phyloP scores from a whole-genome alignment of 441 rosid genomes.

The Lepidium campestre region DNA sequence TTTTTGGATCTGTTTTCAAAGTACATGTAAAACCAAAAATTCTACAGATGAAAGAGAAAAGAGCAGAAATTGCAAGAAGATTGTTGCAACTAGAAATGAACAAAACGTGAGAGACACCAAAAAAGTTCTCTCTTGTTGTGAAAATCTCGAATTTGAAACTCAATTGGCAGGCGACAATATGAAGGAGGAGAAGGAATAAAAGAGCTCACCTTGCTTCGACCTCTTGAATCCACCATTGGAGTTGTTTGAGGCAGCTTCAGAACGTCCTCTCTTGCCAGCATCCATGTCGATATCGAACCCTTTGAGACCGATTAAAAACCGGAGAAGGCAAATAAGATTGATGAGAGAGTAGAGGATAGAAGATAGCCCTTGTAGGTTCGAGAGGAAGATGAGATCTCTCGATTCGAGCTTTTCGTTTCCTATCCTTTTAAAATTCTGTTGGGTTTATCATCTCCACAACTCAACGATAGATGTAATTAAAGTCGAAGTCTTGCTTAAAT shows the following conservation, averaged over 20 bases:
- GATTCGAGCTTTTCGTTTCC: neutral
- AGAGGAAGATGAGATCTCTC: neutral
- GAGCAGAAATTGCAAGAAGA: no score
- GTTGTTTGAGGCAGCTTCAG: constrained; percentile 35
- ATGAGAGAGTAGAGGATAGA: neutral
- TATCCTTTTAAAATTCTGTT: neutral
- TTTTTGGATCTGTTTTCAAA: neutral
- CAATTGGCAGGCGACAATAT: neutral
- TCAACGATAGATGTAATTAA: no score
- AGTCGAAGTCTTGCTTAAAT: no score
- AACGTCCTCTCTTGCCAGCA: constrained; percentile 61
- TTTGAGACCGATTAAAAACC: neutral
- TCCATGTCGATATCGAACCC: constrained; percentile 41
- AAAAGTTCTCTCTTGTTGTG: neutral
- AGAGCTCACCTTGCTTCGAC: constrained; percentile 58
- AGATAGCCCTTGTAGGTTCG: neutral
- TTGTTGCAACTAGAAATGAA: neutral
- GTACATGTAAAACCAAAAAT: neutral
- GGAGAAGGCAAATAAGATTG: constrained; percentile 1
- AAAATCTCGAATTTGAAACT: constrained; percentile 1
- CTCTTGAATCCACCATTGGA: constrained; percentile 61
- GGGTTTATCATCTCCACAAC: neutral
- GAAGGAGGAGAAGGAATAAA: neutral
- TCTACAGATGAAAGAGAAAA: neutral
- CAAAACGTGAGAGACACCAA: neutral